A percentile compares a stretch with the other conserved stretches of the same genome.
phyloP scores from a whole-genome alignment of 257 asterid genomes.

The Asclepias syriaca region DNA sequence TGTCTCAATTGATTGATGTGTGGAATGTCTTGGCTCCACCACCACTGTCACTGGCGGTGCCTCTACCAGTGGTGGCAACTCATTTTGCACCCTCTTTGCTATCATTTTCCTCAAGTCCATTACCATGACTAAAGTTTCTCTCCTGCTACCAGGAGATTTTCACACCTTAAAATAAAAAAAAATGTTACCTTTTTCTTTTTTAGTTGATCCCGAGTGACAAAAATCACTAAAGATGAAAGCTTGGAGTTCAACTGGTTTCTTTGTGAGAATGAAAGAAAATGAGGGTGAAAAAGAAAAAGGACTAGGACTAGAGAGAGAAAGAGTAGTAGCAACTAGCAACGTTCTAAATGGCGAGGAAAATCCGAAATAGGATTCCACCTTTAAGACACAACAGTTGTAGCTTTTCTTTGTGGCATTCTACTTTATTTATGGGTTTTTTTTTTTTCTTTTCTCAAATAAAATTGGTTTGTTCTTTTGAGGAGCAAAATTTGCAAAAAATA shows the following conservation, averaged over 20 bases:
- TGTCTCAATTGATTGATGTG: conserved; percentile 66
- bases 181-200: background rate
- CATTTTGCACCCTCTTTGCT: conserved; percentile 18
- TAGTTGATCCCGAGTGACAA: background rate
- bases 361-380: conserved; percentile 25
- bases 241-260: background rate
- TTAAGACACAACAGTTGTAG: conserved; percentile 24
- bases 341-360: conserved; percentile 19
- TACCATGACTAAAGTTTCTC: background rate
- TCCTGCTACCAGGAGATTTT: background rate
- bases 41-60: conserved; percentile 45
- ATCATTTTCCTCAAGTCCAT: conserved; percentile 14
- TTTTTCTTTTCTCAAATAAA: background rate
- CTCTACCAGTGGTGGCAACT: conserved; percentile 70
- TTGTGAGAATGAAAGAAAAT: conserved; percentile 1
- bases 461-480: conserved; percentile 27
- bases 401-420: conserved; percentile 21
- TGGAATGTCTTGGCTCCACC: conserved; percentile 36
- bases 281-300: background rate
- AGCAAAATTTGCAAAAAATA: conserved; percentile 3
- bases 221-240: background rate
- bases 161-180: background rate
- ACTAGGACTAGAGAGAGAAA: background rate
- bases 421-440: background rate
- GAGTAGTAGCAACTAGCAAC: conserved; percentile 5